These are phyloP conservation scores for Incumbomyces lentus DNA, from an alignment of 2,329 filamentous ascomycete genomes.

Conservation along the genomic window DNA sequence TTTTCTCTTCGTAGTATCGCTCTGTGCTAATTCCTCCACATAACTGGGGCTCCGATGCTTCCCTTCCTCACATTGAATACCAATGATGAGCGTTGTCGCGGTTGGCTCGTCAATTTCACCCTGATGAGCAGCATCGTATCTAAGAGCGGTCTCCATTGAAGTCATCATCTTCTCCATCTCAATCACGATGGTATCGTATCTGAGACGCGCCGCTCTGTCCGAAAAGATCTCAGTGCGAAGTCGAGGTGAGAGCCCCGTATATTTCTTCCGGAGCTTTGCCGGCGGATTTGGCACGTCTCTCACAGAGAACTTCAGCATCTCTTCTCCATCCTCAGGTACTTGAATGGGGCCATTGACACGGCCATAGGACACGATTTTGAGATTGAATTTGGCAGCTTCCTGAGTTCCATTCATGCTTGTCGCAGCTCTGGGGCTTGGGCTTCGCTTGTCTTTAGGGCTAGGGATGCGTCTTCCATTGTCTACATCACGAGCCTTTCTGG, in stretches of 20 bases:
- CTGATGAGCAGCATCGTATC: background rate
- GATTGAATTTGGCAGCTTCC: conserved; percentile 3
- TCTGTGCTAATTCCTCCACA: conserved; percentile 12
- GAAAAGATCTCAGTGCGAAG: conserved; percentile 13
- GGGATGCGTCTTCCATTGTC: background rate
- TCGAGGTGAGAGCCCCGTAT: conserved; percentile 11
- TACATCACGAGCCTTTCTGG: background rate
- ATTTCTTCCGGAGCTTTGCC: conserved; percentile 12
- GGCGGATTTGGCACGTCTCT: conserved; percentile 12
- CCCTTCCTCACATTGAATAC: conserved; percentile 9
- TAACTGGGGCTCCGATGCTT: conserved; percentile 12
- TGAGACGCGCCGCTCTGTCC: conserved; percentile 3
- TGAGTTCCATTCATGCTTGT: background rate
- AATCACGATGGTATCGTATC: conserved; percentile 7
- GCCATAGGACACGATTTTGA: conserved; percentile 13
- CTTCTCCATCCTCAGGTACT: background rate
- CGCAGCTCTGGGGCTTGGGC: background rate
- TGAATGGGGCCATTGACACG: conserved; percentile 10
- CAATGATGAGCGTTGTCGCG: conserved; percentile 7
- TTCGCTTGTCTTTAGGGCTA: background rate
- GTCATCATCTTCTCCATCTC: conserved; percentile 11
- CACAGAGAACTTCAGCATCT: conserved; percentile 13
- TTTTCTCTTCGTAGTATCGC: background rate
- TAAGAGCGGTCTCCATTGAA: background rate
- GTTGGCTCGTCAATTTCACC: conserved; percentile 3